phyloP scores from a whole-genome alignment of 306 rosid genomes.

The Cucumis melo region DNA sequence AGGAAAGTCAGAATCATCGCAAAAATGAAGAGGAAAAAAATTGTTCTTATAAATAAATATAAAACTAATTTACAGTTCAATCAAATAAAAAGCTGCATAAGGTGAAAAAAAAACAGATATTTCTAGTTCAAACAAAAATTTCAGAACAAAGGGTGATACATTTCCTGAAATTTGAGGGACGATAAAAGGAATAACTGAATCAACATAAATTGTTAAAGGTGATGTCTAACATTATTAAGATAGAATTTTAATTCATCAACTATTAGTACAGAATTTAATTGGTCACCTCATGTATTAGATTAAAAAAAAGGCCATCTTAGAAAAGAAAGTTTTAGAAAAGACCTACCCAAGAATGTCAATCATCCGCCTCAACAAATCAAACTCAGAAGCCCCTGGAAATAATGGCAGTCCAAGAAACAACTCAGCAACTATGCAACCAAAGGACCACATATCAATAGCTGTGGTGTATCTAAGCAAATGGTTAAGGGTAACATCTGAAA shows the following conservation, averaged over 20 bases:
- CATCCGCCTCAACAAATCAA: constrained; percentile 89
- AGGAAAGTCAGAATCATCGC: constrained; percentile 11
- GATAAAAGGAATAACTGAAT: neutral
- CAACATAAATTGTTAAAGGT: no score
- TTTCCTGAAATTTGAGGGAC: neutral
- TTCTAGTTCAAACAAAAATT: neutral
- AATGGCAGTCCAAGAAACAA: constrained; percentile 91
- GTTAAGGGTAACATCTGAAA: constrained; percentile 32
- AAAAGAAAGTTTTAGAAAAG: neutral
- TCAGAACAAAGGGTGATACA: neutral
- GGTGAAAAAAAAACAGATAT: neutral
- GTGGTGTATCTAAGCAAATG: constrained; percentile 57
- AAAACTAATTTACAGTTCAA: neutral
- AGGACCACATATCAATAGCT: constrained; percentile 99
- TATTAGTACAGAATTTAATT: no score
- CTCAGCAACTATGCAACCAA: constrained; percentile 99
- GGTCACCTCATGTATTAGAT: no score
- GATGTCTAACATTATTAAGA: no score
- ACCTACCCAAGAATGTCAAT: constrained; percentile 89
- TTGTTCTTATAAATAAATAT: neutral
- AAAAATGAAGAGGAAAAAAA: neutral
- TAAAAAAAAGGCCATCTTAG: neutral
- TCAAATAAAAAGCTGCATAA: neutral
- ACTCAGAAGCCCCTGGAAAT: constrained; percentile 98
- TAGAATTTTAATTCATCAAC: no score